Evolutionary conservation across 2,329 filamentous ascomycete genomes (phyloP).

Genomic region (Aspergillus ustus): DNA sequence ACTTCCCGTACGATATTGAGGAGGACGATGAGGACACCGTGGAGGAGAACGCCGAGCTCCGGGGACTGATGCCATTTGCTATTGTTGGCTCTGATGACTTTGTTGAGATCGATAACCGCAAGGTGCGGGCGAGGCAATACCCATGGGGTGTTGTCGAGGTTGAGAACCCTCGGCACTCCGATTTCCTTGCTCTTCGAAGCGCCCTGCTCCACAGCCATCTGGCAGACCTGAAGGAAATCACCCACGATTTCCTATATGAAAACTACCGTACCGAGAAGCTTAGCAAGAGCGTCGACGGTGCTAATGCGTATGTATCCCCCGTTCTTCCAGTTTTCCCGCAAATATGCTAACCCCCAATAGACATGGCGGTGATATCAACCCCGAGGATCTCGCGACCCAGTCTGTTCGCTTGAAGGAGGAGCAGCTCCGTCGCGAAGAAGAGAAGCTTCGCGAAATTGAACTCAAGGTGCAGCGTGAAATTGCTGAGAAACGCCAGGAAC

Average conservation of each 20-base stretch:
- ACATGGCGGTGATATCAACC: slow-evolving; percentile 77
- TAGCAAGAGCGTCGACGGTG: slow-evolving; percentile 96
- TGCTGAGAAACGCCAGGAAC: slow-evolving; percentile 99
- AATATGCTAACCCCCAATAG: slow-evolving; percentile 42
- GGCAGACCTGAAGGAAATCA: slow-evolving; percentile 98
- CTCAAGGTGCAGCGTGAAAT: slow-evolving; percentile 99
- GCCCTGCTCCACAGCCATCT: slow-evolving; percentile 97
- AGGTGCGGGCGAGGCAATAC: slow-evolving; percentile 94
- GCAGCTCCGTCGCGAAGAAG: slow-evolving; percentile 97
- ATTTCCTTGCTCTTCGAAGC: slow-evolving; percentile 96
- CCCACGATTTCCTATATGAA: slow-evolving; percentile 99
- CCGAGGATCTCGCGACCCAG: slow-evolving; percentile 94
- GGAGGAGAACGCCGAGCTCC: slow-evolving; percentile 96
- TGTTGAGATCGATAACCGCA: slow-evolving; percentile 89
- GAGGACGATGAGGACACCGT: slow-evolving; percentile 99
- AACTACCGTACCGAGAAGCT: slow-evolving; percentile 99
- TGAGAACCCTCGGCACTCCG: slow-evolving; percentile 97
- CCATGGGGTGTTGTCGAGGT: slow-evolving; percentile 99
- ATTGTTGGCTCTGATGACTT: slow-evolving; percentile 97
- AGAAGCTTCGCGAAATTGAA: slow-evolving; percentile 99
- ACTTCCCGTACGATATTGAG: slow-evolving; percentile 99
- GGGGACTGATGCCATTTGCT: slow-evolving; percentile 97
- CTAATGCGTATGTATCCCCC: slow-evolving; percentile 74
- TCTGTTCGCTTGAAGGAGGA: slow-evolving; percentile 99
- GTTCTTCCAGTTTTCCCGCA: neutral